Evolutionary conservation across 177 flowering plant species (phyloP).

Genomic region (Vitis hybrid): DNA sequence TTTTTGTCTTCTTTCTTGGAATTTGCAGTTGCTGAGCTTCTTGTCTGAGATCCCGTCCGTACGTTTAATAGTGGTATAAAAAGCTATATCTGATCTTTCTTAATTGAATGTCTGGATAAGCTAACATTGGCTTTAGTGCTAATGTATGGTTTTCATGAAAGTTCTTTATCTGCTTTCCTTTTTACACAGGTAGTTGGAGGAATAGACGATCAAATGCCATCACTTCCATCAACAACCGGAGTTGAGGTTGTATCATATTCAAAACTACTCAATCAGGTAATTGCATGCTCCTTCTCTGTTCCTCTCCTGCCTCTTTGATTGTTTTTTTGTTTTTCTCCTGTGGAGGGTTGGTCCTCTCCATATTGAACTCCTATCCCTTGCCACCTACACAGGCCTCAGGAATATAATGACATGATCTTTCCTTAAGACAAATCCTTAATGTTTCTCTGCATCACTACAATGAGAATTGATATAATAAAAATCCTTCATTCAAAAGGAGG

Average conservation of each 20-base stretch:
- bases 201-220: conserved; percentile 75
- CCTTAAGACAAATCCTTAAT: too few relatives aligned
- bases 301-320: too few relatives aligned
- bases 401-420: too few relatives aligned
- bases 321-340: too few relatives aligned
- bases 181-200: conserved; percentile 82
- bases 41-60: conserved; percentile 86
- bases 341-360: too few relatives aligned
- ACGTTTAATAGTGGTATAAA: conserved; percentile 89
- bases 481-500: too few relatives aligned
- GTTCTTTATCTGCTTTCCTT: conserved; percentile 9
- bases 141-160: neutral
- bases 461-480: too few relatives aligned
- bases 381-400: too few relatives aligned
- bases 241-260: conserved; percentile 76
- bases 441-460: too few relatives aligned
- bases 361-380: too few relatives aligned
- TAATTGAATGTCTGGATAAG: conserved; percentile 5
- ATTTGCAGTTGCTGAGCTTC: conserved; percentile 78
- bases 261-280: conserved; percentile 75
- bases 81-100: conserved; percentile 1
- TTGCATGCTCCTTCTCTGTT: neutral
- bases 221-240: conserved; percentile 73
- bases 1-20: conserved; percentile 8
- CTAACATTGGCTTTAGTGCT: neutral